phyloP scores from a whole-genome alignment of 139 green algal genomes.

The Eudorina sp. region DNA sequence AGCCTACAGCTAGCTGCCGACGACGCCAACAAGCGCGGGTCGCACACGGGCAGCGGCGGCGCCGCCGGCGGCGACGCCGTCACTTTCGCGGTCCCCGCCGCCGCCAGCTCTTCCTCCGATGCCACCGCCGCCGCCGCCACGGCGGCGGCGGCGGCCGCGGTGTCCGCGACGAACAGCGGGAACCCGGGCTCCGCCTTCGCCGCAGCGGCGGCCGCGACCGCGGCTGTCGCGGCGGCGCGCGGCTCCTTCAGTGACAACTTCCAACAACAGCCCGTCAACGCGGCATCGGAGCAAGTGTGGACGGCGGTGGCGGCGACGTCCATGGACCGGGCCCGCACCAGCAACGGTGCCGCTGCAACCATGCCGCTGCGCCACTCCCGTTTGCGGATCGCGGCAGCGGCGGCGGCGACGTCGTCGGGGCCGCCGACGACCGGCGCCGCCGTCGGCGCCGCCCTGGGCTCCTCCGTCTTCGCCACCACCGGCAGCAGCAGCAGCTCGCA shows the following conservation, averaged over 20 bases:
- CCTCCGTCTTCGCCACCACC: neutral
- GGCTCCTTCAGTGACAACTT: neutral
- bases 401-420: neutral
- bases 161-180: neutral
- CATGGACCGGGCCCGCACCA: neutral
- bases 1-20: too few species aligned
- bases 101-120: too few species aligned
- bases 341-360: neutral
- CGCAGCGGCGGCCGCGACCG: neutral
- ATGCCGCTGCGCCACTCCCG: conserved; percentile 6
- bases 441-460: neutral
- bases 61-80: neutral
- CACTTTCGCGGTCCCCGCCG: too few species aligned
- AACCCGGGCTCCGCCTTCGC: too few species aligned
- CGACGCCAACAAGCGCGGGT: too few species aligned
- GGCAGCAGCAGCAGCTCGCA: neutral
- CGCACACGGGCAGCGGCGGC: neutral
- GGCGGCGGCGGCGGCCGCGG: neutral
- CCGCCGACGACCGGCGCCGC: neutral
- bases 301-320: neutral
- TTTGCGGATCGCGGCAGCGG: neutral
- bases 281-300: neutral
- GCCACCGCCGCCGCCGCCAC: neutral
- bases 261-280: neutral
- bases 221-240: neutral